Base-by-base conservation (phyloP, 495 filamentous ascomycete genomes). In the Astrothelium macrocarpum region DNA sequence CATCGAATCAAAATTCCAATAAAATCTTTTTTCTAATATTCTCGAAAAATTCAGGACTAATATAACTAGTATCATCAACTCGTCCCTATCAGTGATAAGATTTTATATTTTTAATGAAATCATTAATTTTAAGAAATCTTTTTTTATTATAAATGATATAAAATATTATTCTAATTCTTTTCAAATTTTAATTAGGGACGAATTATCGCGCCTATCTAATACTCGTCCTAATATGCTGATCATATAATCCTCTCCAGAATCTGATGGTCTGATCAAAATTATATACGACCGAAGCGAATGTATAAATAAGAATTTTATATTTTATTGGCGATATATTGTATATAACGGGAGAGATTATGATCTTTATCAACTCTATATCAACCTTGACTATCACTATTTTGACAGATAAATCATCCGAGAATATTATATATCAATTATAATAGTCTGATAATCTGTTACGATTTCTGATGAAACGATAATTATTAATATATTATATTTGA, bases 331-430 rank as follows among this genome's bases (percentile, higher is more conserved):
- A 3, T 63, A 46, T 34, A n/a, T 1, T 20, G 25, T 32, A n/a
- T 63, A 46, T 42, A 58, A 42, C 29, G 25, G 45, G 9, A 46
- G 46, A 32, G 45, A 32, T 10, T 63, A 25, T 59, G 20, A 63
- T 58, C 28, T 63, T 31, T 63, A 46, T 53, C 62, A 63, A 28
- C 26, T 34, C 23, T 63, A 46, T 34, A n/a, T 56, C 31, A 46
- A 63, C 18, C 25, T 28, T n/a, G 43, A 25, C 14, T 46, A 58
- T 42, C 46, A 58, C 23, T 63, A 46, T 53, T 36, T 20, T 18
- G 62, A 56, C 28, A 34, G 28, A 28, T 63, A 32, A 32, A 39
- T 43, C 36, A 16, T 43, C 29, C 25, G 25, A 59, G 58, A 59
- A 26, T 28, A 42, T 26, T 53, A 28, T 29, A 16, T 62, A 26